Base-by-base conservation (phyloP, 371 early-diverging fungal genomes). In the Coemansia linderi region DNA sequence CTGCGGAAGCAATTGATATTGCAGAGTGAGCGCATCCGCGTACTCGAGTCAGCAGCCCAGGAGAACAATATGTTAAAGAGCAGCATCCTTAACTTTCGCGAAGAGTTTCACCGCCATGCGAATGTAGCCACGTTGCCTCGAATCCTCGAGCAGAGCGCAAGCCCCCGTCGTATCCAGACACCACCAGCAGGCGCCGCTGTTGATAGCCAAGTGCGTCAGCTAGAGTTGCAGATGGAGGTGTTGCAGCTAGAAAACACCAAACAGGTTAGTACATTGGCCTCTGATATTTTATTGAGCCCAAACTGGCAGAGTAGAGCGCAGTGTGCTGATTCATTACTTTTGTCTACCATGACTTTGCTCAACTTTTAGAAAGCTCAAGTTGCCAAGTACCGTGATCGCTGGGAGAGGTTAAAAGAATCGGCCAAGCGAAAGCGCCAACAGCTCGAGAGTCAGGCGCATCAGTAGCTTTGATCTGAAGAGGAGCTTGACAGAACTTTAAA, bases 331-430 rank as follows among this genome's bases (percentile, higher is more conserved):
- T 54, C 54, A 31, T 31, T 0, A 9, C 50, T n/a, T 5, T 9
- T 50, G 13, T 22, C 24, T 29, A 4, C 17, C 29, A 41, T 7
- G 10, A 57, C 8, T 17, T 24, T 33, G 10, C 24, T 1, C 40
- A 40, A 33, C 22, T 52, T n/a, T 13, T 78, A 78, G 81, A 72
- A 89, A 54, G 75, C 79, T 0, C 73, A 87, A 13, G 86, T 93
- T 77, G 81, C 80, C 52, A 92, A 91, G 75, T 93, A 94, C 72
- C 88, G 87, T 61, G 92, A 92, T 48, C 86, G 93, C 44, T 95
- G 94, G 94, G 91, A 93, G 58, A 93, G 89, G 61, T 81, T 95
- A 44, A 95, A 93, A 66, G 95, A 93, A 65, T 88, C 93, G 12
- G 93, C 92, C 40, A 91, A 91, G 71, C 87, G 87, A 17, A 81